phyloP scores from a whole-genome alignment of 2,329 filamentous ascomycete genomes.

The Sodiomyces alkalinus region DNA sequence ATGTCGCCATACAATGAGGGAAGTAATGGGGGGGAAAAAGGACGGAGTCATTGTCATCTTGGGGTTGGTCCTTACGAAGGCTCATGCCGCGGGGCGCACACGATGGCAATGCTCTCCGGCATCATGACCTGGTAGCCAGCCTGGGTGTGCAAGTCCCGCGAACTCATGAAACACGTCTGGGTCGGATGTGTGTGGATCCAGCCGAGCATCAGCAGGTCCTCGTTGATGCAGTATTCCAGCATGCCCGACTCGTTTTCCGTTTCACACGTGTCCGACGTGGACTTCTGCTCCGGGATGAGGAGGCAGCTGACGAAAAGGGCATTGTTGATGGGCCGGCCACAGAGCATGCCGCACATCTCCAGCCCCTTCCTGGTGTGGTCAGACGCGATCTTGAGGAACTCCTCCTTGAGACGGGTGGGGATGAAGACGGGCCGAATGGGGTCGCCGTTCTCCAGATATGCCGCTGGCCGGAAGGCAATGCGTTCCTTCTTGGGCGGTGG shows the following conservation, averaged over 20 bases:
- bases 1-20: background rate
- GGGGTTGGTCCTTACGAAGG: slow-evolving; percentile 68
- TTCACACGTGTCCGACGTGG: slow-evolving; percentile 87
- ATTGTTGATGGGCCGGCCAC: slow-evolving; percentile 80
- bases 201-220: slow-evolving; percentile 74
- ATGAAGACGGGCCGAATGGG: slow-evolving; percentile 81
- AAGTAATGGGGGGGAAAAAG: slow-evolving; percentile 9
- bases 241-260: slow-evolving; percentile 74
- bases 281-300: slow-evolving; percentile 79
- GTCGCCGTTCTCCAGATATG: slow-evolving; percentile 78
- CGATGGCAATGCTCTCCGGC: slow-evolving; percentile 89
- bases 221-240: slow-evolving; percentile 75
- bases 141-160: slow-evolving; percentile 83
- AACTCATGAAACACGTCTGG: slow-evolving; percentile 97
- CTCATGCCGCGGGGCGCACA: slow-evolving; percentile 72
- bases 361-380: slow-evolving; percentile 68
- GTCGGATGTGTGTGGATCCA: slow-evolving; percentile 98
- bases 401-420: slow-evolving; percentile 54
- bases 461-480: slow-evolving; percentile 70
- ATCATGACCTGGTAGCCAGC: slow-evolving; percentile 93
- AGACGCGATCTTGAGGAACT: slow-evolving; percentile 60
- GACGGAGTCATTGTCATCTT: too few species aligned
- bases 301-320: slow-evolving; percentile 82
- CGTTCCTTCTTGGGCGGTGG: slow-evolving; percentile 32
- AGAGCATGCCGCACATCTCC: slow-evolving; percentile 91